Evolutionary conservation across 2,329 filamentous ascomycete species (phyloP).

Genomic region (Diaporthe citrichinensis): DNA sequence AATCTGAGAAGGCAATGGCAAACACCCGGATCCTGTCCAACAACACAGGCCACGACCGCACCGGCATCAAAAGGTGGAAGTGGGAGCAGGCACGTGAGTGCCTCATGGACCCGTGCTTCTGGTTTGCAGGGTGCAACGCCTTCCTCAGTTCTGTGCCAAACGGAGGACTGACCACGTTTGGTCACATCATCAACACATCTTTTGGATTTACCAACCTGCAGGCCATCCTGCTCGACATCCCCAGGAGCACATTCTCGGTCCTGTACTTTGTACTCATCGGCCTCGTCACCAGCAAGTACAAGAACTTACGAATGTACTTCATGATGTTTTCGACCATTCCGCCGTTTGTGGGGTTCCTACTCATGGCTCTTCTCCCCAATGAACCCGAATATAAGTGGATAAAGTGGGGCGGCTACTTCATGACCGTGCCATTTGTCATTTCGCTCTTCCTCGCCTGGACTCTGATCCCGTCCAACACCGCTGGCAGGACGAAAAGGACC

Average conservation of each 20-base stretch:
- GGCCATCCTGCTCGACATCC: conserved; percentile 55
- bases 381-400: conserved; percentile 53
- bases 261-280: conserved; percentile 54
- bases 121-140: conserved; percentile 54
- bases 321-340: conserved; percentile 55
- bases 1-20: conserved; percentile 53
- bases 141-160: conserved; percentile 55
- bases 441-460: conserved; percentile 53
- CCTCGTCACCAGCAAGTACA: conserved; percentile 50
- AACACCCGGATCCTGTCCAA: conserved; percentile 53
- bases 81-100: conserved; percentile 55
- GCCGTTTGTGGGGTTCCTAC: conserved; percentile 53
- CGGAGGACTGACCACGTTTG: conserved; percentile 45
- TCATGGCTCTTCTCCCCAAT: conserved; percentile 54
- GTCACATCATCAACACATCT: conserved; percentile 51
- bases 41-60: conserved; percentile 55
- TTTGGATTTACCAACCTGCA: conserved; percentile 56
- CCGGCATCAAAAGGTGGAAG: conserved; percentile 54
- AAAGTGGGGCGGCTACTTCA: conserved; percentile 55
- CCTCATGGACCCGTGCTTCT: conserved; percentile 53
- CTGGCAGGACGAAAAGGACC: conserved; percentile 62
- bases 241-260: conserved; percentile 51
- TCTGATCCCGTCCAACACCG: conserved; percentile 60
- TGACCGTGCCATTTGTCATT: conserved; percentile 53
- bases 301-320: conserved; percentile 55